Base-by-base conservation (phyloP, 2,329 filamentous ascomycete species). In the Sporothrix curviconia region DNA sequence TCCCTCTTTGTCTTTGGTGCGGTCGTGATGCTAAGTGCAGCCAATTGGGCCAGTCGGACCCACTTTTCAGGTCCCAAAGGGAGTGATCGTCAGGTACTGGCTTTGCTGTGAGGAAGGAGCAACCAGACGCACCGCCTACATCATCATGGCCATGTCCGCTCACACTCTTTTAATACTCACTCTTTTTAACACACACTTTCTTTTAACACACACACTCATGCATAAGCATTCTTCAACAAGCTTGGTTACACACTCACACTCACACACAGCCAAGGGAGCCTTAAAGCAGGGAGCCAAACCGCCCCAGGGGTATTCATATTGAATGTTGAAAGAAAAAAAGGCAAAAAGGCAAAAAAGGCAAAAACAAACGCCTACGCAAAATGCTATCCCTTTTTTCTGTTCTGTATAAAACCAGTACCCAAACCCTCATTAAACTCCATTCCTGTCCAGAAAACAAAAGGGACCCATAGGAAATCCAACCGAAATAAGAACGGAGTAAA, bases 361-460 rank as follows among this genome's bases (percentile, higher is more conserved):
- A 28, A 28, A 40, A 42, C 1, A 55, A 12, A 58, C 40, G 55
- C 47, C n/a, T 25, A 28, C 30, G 25, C 46, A 36, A 40, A 24
- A 43, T 49, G 43, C 32, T 56, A 47, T 54, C 22, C 47, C 37
- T 25, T 42, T 53, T 28, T 2, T 53, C 7, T 25, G 50, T 42
- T 42, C 25, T 32, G 15, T 42, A 39, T 25, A 37, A 14, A 39
- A 34, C 46, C 19, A 7, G 25, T 17, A n/a, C 37, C 15, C 22
- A 42, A 6, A 59, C 15, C 62, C 56, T 56, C 54, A 57, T 61
- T 58, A 53, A 59, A 62, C 66, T 57, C 70, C 68, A 72, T 66
- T 55, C 60, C 57, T 55, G 28, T n/a, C n/a, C n/a, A n/a, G n/a
- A n/a, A n/a, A 17, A 17, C 30, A 7, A 44, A 54, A 44, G 24